Evolutionary conservation across 2,329 filamentous ascomycete species (phyloP), one percentile per base, ranked within the genome.

Genomic region (Huntiella decipiens): DNA sequence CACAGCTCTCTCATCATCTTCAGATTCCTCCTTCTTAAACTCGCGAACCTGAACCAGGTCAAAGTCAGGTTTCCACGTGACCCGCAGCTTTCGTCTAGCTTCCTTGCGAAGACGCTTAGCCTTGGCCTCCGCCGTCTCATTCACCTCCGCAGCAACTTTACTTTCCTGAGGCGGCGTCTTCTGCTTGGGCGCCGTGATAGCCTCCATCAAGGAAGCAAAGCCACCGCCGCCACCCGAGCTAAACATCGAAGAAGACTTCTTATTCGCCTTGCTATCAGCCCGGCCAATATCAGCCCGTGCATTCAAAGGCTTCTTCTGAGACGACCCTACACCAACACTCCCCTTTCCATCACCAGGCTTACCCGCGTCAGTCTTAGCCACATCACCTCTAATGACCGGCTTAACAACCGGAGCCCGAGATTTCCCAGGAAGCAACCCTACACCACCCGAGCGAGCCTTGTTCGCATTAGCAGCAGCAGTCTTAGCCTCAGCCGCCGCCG

Each of bases 81-180:
- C 82, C 10, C 77, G 71, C 16, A 86, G 63, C 51, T 79, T 74
- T 33, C 79, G 71, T 42, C 82, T 71, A 49, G 74, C 69, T 56
- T 86, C 80, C 55, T 84, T 86, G 33, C 80, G 74, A 4, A 84
- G 63, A 8, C 82, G 73, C 54, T 75, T 80, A 1, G 67, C 64
- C 53, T 68, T 77, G 56, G 84, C 71, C 54, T 82, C 78, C 0
- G 74, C 64, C 0, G 78, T 84, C 57, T 87, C 82, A 0, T 67
- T 63, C 0, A 65, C 61, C 13, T 80, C 60, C 67, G 67, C 7
- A 1, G 60, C 55, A n/a, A 61, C 59, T 28, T 63, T 64, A 8
- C 55, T 54, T 48, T 75, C 73, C 52, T 74, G 73, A 0, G 68
- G 61, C 38, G 66, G 61, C 2, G 55, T 53, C 38, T 49, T 49